Base-by-base conservation (phyloP, 2,329 filamentous ascomycete genomes). In the Thielaviopsis punctulata region DNA sequence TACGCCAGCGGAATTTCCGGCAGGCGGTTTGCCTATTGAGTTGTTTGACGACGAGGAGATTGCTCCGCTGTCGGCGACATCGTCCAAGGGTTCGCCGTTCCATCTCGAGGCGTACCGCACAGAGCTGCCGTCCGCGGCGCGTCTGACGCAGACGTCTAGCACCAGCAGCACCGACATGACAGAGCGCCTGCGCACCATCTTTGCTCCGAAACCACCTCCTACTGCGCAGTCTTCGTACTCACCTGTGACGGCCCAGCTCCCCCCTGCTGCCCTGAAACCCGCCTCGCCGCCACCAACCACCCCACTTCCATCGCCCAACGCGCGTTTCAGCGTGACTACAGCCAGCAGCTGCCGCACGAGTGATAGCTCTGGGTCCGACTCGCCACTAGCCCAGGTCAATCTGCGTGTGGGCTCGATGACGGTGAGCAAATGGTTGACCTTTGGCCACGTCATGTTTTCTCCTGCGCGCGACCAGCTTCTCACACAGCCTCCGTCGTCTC, bases 1-100 rank as follows among this genome's bases (percentile, higher is more conserved):
- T 0, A 73, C 81, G 4, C 77, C 70, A 1, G 85, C 92, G 58
- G 89, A 95, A 59, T 89, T 95, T 61, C 76, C 95, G 1, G 95
- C 89, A 88, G 81, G 88, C 49, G 89, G 93, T 65, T 95, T 93
- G 61, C 81, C 95, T 57, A 90, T 95, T 59, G 69, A 95, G 12
- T 76, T 95, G 50, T 85, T 85, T 49, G 81, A 86, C 10, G 73
- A 72, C 9, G 62, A 63, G 1, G 54, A 61, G 27, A 68, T 69
- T 56, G 66, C 66, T 1, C 71, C 72, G 2, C 66, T 67, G 1
- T 79, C 77, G 1, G 68, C 73, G 4, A 73, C 72, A 1, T 79
- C 76, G 0, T 80, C 79, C 0, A 69, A 71, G 23, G 75, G 74
- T 0, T 62, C 71, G 52, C 72, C 79, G 21, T 76, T 80, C 60